Evolutionary conservation across 495 filamentous ascomycete species (phyloP).

Genomic region (Lineolata rhizophorae): DNA sequence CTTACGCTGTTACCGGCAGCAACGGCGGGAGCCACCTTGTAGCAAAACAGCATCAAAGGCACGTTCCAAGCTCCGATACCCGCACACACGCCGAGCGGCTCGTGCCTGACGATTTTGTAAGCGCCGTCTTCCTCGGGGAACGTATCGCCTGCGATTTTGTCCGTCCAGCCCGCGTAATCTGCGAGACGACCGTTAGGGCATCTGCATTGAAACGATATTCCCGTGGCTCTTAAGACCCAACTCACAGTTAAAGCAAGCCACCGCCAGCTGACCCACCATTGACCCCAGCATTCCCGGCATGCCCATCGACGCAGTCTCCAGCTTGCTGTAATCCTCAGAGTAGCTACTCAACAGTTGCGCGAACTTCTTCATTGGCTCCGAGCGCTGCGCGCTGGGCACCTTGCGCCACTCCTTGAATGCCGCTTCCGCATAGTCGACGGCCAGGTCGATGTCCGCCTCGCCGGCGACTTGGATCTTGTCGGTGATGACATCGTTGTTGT

Average conservation of each 20-base stretch:
- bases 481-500: constrained; percentile 18
- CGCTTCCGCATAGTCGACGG: constrained; percentile 16
- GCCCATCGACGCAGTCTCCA: constrained; percentile 16
- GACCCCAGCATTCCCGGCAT: constrained; percentile 14
- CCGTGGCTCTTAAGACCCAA: too few relatives aligned
- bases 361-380: constrained; percentile 18
- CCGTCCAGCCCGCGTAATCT: constrained; percentile 23
- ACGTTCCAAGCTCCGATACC: constrained; percentile 26
- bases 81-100: constrained; percentile 20
- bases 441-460: constrained; percentile 16
- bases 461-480: constrained; percentile 14
- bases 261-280: constrained; percentile 13
- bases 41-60: constrained; percentile 8
- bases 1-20: constrained; percentile 23
- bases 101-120: constrained; percentile 21
- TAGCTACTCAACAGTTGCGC: constrained; percentile 21
- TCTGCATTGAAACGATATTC: too few relatives aligned
- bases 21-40: constrained; percentile 25
- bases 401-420: constrained; percentile 16
- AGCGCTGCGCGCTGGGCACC: constrained; percentile 10
- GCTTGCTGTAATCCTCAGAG: constrained; percentile 10
- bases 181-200: not conserved
- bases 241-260: constrained; percentile 3
- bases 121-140: constrained; percentile 24
- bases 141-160: constrained; percentile 24